phyloP scores from a whole-genome alignment of 768 basidiomycete genomes.

The Lactarius vividus region DNA sequence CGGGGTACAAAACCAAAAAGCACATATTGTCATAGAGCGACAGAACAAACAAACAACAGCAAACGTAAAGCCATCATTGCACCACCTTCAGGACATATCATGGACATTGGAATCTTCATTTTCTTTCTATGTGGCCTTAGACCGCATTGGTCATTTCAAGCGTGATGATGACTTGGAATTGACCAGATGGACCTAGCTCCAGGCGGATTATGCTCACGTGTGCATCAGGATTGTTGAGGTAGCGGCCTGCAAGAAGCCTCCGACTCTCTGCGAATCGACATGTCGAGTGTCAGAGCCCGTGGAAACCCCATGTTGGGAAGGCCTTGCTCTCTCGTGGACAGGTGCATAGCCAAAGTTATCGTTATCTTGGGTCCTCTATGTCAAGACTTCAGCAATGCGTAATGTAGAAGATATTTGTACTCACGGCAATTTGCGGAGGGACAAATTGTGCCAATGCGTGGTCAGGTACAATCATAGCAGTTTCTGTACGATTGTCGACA shows the following conservation, averaged over 20 bases:
- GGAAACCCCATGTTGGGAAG: not conserved
- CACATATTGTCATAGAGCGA: not conserved
- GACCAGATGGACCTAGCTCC: not conserved
- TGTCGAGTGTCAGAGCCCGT: not conserved
- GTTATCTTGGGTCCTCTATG: not conserved
- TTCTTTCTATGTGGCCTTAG: not conserved
- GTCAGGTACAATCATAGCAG: not conserved
- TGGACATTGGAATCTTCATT: not conserved
- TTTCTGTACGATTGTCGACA: not conserved
- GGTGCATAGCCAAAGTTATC: not conserved
- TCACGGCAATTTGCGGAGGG: not conserved
- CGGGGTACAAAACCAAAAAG: not conserved
- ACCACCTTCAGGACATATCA: not conserved
- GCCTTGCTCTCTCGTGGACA: not conserved
- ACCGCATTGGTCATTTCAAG: not conserved
- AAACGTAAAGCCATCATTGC: not conserved
- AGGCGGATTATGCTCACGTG: not conserved
- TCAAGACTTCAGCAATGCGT: not conserved
- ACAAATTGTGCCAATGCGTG: not conserved
- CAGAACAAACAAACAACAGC: not conserved
- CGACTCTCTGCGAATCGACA: not conserved
- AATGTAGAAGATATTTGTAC: not conserved
- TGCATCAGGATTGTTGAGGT: constrained; percentile 5
- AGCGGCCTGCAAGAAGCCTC: not conserved
- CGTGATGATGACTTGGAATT: not conserved